Evolutionary conservation across 768 basidiomycete species (phyloP), one percentile per base, ranked within the genome.

Genomic region (Rhizopogon salebrosus): DNA sequence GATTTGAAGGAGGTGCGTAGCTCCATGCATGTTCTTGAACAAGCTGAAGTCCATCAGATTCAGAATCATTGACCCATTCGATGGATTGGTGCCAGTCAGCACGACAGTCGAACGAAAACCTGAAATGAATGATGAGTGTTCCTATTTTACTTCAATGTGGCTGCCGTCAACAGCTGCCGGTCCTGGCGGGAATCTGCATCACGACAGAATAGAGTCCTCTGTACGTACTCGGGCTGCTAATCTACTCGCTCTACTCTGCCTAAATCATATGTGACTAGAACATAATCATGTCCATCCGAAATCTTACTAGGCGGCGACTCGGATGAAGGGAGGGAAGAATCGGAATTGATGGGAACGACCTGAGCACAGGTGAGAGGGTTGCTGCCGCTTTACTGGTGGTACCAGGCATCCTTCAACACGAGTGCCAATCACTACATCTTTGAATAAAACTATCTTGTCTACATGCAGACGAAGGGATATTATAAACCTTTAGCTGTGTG

Each of bases 131-230:
- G 45, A 23, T 9, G 45, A 29, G 31, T 34, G 45, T 34, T 46
- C 20, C 45, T 18, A 46, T 34, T 46, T 46, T 10, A 34, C 45
- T 46, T 46, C 45, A 46, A 29, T 29, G 27, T 29, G 42, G 27
- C 20, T 46, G 45, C 45, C 45, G 45, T 46, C 45, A 46, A 2
- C 45, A 46, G 45, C 45, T 31, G 45, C 45, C 31, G 45, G 29
- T 1, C 13, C n/a, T n/a, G n/a, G 10, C 31, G 27, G 29, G 29
- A 45, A 29, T 29, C 29, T 31, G 43, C 14, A 34, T 46, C 27
- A 20, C 22, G 29, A 31, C 29, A 22, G 43, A 31, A 31, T 31
- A 45, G 7, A 31, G 43, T 45, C 7, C 18, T 43, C 43, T 31
- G 43, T 31, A 31, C 20, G 29, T 22, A 34, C 45, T n/a, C n/a